Base-by-base conservation (phyloP, 768 basidiomycete genomes). In the Leccinum subgranulosum region DNA sequence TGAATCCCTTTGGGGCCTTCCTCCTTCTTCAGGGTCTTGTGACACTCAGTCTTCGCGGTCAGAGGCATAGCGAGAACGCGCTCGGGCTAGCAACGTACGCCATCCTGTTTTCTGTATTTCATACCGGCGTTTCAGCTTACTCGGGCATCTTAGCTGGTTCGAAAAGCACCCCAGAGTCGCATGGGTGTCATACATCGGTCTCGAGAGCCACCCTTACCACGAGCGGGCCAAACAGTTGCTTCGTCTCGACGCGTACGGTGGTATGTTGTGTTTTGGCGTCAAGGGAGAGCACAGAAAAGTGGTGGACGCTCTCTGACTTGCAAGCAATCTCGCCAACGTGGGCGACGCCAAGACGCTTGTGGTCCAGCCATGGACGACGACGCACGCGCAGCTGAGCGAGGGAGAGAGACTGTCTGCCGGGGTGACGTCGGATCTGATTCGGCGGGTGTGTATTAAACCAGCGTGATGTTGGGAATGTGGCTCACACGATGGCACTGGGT, bases 151-250 rank as follows among this genome's bases (percentile, higher is more conserved):
- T 19, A 72, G 61, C 39, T 88, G 79, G 76, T 81, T 94, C 39
- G 78, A 85, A 64, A n/a, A n/a, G n/a, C n/a, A n/a, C 68, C 80
- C 83, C 7, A 78, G 80, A 36, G 80, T 94, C 36, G 72, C 81
- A 2, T 93, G 88, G 90, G 87, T 92, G 1, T 85, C 84, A 0
- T 94, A 93, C 66, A 79, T 85, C 45, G 92, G 92, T 8, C 79
- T 92, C 2, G 68, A 73, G 50, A 72, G 68, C 2, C 92, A 94
- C 69, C 68, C 77, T 1, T 85, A 84, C 31, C 78, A 94, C 70
- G 71, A 71, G 48, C 67, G 79, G 7, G 90, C 89, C 12, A 76
- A 79, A 64, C 75, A 78, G 56, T 74, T 84, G 39, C 74, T 92
- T 53, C 77, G 85, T 4, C 69, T 73, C 1, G 51, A 69, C 14